Base-by-base conservation (phyloP, 2,329 filamentous ascomycete species). In the Botryotinia globosa region DNA sequence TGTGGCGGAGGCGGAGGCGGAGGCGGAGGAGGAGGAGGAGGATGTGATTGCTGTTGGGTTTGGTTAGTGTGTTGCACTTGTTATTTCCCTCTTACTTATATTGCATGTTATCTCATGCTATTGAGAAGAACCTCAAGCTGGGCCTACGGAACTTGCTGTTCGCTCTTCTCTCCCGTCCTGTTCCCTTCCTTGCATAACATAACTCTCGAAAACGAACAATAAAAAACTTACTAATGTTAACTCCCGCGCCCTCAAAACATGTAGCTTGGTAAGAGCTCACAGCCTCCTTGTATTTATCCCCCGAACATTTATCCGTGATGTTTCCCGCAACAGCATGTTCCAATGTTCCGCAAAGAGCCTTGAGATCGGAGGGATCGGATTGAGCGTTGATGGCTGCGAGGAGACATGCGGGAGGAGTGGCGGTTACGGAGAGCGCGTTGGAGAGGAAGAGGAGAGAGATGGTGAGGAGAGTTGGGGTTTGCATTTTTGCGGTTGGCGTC, bases 371-470 rank as follows among this genome's bases (percentile, higher is more conserved):
- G 12, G 74, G 74, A 9, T 72, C 63, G 48, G 69, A n/a, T 71
- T 75, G 74, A 0, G 8, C 66, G 29, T 64, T 71, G 25, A 74
- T 42, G 56, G 77, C 78, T 72, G 74, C 76, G 65, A 79, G 73
- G 44, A 79, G 73, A 75, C 77, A 79, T 32, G 77, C 77, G 56
- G 77, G 78, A 48, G 76, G 77, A 29, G 77, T 75, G 29, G 76
- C 77, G 3, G 51, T 25, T 25, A 72, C 63, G 73, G 51, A 77
- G 58, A 29, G 75, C 72, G 63, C 72, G 70, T 66, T 77, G 66
- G 42, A 34, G 67, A 74, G 74, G 61, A 75, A 48, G 64, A 77
- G 65, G 72, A 74, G 74, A 34, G 74, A 67, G 34, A 78, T 69
- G 69, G 77, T 58, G 62, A 78, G 73, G 72, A 74, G 74, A n/a